Conservation (phyloP, 2,329 filamentous ascomycete genomes). For the Cercospora zeae-maydis region DNA sequence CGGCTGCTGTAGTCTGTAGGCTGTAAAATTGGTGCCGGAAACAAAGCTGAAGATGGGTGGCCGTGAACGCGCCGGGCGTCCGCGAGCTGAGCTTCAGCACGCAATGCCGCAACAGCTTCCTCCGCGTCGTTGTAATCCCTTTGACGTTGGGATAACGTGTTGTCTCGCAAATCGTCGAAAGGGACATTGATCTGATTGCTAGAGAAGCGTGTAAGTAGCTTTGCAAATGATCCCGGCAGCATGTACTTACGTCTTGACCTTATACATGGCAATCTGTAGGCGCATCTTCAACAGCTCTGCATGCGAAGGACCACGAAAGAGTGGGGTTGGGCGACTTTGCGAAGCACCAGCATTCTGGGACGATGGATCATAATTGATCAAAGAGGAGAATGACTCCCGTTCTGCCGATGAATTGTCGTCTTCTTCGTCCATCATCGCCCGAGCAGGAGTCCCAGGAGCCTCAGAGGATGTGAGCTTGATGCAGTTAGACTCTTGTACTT, state of each 20-base stretch:
- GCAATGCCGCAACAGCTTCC: conserved; percentile 27
- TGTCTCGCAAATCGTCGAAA: conserved; percentile 52
- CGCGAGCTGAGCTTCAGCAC: conserved; percentile 7
- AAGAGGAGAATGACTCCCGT: conserved; percentile 45
- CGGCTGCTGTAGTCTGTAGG: conserved; percentile 41
- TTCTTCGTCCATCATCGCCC: conserved; percentile 24
- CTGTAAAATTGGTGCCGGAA: conserved; percentile 40
- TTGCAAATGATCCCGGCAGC: neutral
- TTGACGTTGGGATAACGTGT: neutral
- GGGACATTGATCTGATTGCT: conserved; percentile 68
- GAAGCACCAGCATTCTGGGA: conserved; percentile 34
- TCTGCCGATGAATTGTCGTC: conserved; percentile 32
- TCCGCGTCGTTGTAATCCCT: conserved; percentile 19
- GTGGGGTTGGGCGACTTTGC: conserved; percentile 7
- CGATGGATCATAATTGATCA: conserved; percentile 48
- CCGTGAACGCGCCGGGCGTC: neutral
- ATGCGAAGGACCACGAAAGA: conserved; percentile 37
- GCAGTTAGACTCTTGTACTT: neutral
- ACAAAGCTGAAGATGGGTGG: conserved; percentile 27
- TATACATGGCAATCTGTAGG: conserved; percentile 70
- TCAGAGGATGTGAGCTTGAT: neutral
- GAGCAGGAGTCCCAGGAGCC: conserved; percentile 25
- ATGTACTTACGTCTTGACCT: conserved; percentile 46
- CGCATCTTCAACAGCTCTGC: conserved; percentile 64
- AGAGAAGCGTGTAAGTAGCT: conserved; percentile 35